These are phyloP conservation scores for Pueraria montana DNA, from an alignment of 306 rosid species.

Conservation along the genomic window DNA sequence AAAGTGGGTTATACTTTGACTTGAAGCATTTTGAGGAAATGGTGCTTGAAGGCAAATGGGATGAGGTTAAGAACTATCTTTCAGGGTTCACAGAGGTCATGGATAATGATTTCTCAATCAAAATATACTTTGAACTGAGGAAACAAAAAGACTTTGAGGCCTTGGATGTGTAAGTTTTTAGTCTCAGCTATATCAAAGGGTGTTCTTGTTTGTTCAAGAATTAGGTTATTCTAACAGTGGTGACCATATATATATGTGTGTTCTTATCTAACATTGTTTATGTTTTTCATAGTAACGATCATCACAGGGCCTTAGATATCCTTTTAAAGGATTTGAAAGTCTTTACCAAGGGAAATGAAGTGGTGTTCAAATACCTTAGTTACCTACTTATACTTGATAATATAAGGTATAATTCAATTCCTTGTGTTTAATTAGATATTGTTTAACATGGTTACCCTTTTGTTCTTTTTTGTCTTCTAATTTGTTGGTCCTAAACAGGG, in stretches of 20 bases:
- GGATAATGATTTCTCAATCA: slow-evolving; percentile 48
- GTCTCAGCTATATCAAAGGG: neutral
- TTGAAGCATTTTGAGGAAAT: slow-evolving; percentile 49
- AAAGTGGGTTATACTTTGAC: slow-evolving; percentile 50
- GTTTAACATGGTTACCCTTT: neutral
- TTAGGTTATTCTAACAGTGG: neutral
- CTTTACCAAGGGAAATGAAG: slow-evolving; percentile 5
- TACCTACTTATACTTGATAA: slow-evolving; percentile 22
- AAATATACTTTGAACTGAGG: slow-evolving; percentile 59
- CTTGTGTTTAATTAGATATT: neutral
- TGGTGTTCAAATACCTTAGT: slow-evolving; percentile 23
- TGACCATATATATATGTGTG: too few species aligned
- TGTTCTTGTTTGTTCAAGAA: neutral
- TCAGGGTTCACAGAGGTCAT: slow-evolving; percentile 22
- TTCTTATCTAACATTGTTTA: neutral
- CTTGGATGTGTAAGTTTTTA: slow-evolving; percentile 51
- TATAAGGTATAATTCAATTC: slow-evolving; percentile 44
- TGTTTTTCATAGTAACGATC: slow-evolving; percentile 42
- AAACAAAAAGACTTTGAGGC: slow-evolving; percentile 61
- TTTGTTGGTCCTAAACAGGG: slow-evolving; percentile 39
- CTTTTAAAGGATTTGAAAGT: slow-evolving; percentile 49
- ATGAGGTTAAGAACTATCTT: slow-evolving; percentile 55
- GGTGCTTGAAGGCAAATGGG: slow-evolving; percentile 56
- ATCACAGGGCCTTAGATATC: slow-evolving; percentile 41
- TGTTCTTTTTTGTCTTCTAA: neutral